phyloP scores from a whole-genome alignment of 177 flowering plant genomes.

The Vitis hybrid region DNA sequence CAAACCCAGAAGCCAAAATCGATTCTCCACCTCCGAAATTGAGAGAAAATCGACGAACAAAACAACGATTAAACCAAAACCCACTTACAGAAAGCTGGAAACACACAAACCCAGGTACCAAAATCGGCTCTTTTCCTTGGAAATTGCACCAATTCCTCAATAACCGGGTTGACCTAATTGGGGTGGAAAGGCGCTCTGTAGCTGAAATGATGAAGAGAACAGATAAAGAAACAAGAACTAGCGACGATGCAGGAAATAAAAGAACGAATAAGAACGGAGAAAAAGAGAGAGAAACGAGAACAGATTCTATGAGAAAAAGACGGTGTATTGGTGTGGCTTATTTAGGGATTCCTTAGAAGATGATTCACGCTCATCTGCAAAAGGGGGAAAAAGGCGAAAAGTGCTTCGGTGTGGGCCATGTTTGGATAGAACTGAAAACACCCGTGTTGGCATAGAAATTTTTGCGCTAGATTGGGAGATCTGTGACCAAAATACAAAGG shows the following conservation, averaged over 20 bases:
- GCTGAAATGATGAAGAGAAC: neutral
- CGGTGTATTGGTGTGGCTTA: neutral
- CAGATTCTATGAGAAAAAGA: neutral
- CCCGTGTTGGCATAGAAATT: neutral
- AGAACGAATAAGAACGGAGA: neutral
- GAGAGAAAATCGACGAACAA: neutral
- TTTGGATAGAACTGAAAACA: slow-evolving; percentile 23
- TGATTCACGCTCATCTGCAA: neutral
- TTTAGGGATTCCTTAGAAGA: slow-evolving; percentile 14
- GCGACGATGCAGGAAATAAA: neutral
- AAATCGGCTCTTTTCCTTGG: neutral
- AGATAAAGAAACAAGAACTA: neutral
- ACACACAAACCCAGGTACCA: neutral
- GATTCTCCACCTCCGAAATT: neutral
- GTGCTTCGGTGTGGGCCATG: slow-evolving; percentile 16
- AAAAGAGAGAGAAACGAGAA: neutral
- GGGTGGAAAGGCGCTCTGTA: neutral
- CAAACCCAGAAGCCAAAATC: slow-evolving; percentile 6
- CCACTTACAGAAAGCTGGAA: neutral
- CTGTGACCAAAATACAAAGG: no score
- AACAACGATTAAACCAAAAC: neutral
- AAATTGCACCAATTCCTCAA: neutral
- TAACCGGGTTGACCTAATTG: neutral
- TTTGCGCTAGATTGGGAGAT: no score
- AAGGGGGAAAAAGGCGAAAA: slow-evolving; percentile 10